phyloP scores from a whole-genome alignment of 169 alveolate species.

The Cystoisospora suis region DNA sequence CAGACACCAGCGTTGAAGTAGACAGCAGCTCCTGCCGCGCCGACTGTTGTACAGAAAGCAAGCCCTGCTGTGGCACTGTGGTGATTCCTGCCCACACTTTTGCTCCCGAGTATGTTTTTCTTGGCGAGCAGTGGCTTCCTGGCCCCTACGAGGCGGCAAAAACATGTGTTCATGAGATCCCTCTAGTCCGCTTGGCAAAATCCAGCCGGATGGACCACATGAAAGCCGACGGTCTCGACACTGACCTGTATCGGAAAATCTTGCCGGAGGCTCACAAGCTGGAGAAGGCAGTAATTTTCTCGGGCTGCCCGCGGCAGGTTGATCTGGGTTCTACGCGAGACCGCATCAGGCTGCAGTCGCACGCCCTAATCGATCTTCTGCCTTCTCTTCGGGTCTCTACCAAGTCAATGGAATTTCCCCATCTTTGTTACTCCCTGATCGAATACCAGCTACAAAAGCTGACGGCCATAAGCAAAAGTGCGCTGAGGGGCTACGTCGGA shows the following conservation, averaged over 20 bases:
- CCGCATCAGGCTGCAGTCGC: slow-evolving; percentile 29
- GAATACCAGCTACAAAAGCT: not conserved
- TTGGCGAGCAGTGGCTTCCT: slow-evolving; percentile 36
- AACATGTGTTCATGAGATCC: not conserved
- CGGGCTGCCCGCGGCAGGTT: not conserved
- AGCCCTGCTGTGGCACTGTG: not conserved
- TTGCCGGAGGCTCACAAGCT: slow-evolving; percentile 14
- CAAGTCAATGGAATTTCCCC: not conserved
- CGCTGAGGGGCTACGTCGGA: slow-evolving; percentile 13
- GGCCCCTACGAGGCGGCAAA: slow-evolving; percentile 29
- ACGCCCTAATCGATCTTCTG: not conserved
- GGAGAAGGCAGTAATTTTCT: not conserved
- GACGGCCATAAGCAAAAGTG: not conserved
- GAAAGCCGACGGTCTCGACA: not conserved
- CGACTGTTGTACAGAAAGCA: not conserved
- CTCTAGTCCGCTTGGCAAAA: slow-evolving; percentile 17
- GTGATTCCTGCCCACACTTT: slow-evolving; percentile 23
- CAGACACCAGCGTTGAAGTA: not conserved
- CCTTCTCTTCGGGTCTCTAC: slow-evolving; percentile 25
- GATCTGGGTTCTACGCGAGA: not conserved
- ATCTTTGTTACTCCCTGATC: not conserved
- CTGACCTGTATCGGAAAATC: not conserved
- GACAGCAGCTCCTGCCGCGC: not conserved
- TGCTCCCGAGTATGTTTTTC: slow-evolving; percentile 24
- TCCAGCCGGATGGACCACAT: slow-evolving; percentile 5